phyloP scores from a whole-genome alignment of 345 rosid genomes.

The Firmiana major region DNA sequence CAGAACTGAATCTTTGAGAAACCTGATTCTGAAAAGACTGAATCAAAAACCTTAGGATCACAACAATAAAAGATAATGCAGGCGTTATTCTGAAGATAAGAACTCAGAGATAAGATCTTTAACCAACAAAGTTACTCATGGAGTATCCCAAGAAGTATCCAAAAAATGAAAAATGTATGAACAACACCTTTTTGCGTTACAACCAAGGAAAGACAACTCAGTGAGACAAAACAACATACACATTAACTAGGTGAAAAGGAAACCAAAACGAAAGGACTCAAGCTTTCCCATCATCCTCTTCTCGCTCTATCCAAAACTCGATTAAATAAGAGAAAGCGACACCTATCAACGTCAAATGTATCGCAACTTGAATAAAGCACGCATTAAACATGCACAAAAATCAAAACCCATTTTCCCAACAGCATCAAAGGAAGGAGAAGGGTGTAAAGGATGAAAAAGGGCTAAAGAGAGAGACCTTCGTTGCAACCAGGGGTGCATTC shows the following conservation, averaged over 20 bases:
- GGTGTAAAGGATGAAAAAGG: background rate
- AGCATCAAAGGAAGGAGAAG: background rate
- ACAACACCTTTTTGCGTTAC: conserved; percentile 14
- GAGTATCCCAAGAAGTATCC: conserved; percentile 6
- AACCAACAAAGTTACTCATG: background rate
- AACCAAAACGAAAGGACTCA: conserved; percentile 19
- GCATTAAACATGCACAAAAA: conserved; percentile 32
- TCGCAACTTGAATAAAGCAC: background rate
- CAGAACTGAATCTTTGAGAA: conserved; percentile 17
- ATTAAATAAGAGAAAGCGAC: conserved; percentile 37
- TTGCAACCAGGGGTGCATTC: conserved; percentile 99
- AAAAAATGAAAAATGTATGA: background rate
- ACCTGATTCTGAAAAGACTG: conserved; percentile 9
- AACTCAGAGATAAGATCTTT: background rate
- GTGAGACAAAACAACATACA: conserved; percentile 55
- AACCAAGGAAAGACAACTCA: conserved; percentile 26
- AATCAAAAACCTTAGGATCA: conserved; percentile 11
- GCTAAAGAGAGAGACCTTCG: conserved; percentile 57
- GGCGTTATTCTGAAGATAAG: conserved; percentile 8
- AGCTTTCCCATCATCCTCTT: conserved; percentile 11
- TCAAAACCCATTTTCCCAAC: conserved; percentile 32
- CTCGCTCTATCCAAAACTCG: conserved; percentile 4
- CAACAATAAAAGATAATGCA: conserved; percentile 25
- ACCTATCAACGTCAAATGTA: conserved; percentile 23
- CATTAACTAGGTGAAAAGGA: conserved; percentile 25